These are phyloP conservation scores for Miscanthus sacchariflorus DNA, from an alignment of 202 grass and related monocot species.

Conservation along the genomic window DNA sequence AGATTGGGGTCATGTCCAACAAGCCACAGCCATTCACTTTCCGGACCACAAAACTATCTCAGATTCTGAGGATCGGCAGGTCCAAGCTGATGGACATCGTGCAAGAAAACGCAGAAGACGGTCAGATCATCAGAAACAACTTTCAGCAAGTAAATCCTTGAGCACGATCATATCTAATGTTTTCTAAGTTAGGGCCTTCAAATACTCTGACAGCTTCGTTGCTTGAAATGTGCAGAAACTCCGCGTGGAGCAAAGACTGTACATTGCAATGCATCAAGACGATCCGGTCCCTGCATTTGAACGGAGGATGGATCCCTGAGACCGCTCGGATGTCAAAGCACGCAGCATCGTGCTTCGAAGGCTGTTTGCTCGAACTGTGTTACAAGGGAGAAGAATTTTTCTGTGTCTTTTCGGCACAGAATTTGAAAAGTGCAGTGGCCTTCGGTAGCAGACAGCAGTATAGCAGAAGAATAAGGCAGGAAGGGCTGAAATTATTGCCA, in stretches of 20 bases:
- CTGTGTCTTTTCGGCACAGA: background rate
- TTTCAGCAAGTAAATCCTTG: conserved; percentile 46
- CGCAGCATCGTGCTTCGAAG: background rate
- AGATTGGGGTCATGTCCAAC: conserved; percentile 64
- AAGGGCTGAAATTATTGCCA: background rate
- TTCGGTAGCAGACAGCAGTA: background rate
- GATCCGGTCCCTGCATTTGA: conserved; percentile 1
- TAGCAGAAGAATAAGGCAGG: background rate
- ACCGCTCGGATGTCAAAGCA: background rate
- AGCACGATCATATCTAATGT: background rate
- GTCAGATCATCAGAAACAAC: conserved; percentile 51
- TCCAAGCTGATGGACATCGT: conserved; percentile 64
- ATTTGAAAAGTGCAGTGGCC: background rate
- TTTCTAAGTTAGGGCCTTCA: background rate
- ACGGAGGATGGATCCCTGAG: conserved; percentile 28
- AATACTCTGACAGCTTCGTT: conserved; percentile 11
- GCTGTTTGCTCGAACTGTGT: background rate
- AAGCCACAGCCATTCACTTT: conserved; percentile 70
- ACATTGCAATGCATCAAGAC: conserved; percentile 18
- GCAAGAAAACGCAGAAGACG: conserved; percentile 57
- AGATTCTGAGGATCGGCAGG: conserved; percentile 62
- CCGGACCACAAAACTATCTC: conserved; percentile 56
- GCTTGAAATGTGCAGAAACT: conserved; percentile 37
- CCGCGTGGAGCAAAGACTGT: conserved; percentile 30
- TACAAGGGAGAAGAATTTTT: background rate